Conservation (phyloP, 1,284 basidiomycete species). For the Termitomyces sp. region DNA sequence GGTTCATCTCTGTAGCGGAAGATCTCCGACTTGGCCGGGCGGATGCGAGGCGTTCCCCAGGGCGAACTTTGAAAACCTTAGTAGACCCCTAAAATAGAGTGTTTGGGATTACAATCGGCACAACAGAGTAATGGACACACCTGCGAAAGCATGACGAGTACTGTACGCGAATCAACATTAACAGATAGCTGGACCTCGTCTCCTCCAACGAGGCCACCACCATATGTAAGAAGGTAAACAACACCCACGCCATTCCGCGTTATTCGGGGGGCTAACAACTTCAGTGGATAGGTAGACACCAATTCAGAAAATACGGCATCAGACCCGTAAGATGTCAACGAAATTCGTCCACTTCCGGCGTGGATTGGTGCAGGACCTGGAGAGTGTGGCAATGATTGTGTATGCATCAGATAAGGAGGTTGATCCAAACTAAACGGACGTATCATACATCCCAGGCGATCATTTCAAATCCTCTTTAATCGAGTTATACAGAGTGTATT, state of each 20-base stretch:
- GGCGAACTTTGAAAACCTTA: slow-evolving; percentile 83
- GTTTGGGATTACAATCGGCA: not conserved
- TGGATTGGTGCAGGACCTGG: slow-evolving; percentile 20
- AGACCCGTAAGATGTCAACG: slow-evolving; percentile 45
- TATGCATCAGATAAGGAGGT: slow-evolving; percentile 5
- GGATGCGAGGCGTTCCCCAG: slow-evolving; percentile 42
- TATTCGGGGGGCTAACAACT: slow-evolving; percentile 75
- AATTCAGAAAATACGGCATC: slow-evolving; percentile 70
- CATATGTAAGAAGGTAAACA: slow-evolving; percentile 84
- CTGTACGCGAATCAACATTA: slow-evolving; percentile 52
- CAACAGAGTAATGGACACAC: slow-evolving; percentile 37
- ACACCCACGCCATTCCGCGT: slow-evolving; percentile 51
- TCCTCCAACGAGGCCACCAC: slow-evolving; percentile 90
- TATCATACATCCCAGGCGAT: not conserved
- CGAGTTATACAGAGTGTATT: not conserved
- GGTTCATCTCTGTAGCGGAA: slow-evolving; percentile 2
- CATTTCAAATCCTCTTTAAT: not conserved
- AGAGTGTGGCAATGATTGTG: not conserved
- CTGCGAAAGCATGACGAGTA: slow-evolving; percentile 76
- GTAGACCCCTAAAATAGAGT: slow-evolving; percentile 68
- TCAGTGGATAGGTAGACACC: slow-evolving; percentile 84
- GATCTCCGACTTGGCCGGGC: slow-evolving; percentile 17
- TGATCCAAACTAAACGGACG: not conserved
- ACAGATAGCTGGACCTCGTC: slow-evolving; percentile 70
- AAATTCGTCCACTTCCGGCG: slow-evolving; percentile 53